Evolutionary conservation across 768 basidiomycete genomes (phyloP).

Genomic region (Suillus lakei): DNA sequence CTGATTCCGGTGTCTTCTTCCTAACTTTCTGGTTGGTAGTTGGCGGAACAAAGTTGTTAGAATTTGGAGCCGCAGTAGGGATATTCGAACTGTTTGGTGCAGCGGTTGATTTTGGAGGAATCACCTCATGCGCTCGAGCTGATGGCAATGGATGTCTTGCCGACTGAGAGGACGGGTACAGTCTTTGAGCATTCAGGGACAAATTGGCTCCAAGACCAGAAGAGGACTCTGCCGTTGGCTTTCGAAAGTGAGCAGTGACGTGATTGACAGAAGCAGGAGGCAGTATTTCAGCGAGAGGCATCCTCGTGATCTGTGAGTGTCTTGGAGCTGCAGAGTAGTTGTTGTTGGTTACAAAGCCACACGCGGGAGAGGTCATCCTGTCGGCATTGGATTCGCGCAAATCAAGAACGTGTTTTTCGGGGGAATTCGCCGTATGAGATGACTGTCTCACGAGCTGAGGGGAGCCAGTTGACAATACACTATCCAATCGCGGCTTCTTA

Average conservation of each 20-base stretch:
- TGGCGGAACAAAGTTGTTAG: neutral
- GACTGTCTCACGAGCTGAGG: neutral
- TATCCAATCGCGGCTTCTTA: slow-evolving; percentile 3
- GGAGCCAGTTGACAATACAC: neutral
- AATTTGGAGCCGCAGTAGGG: neutral
- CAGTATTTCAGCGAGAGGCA: neutral
- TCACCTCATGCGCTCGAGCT: neutral
- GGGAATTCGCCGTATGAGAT: neutral
- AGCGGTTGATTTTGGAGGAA: neutral
- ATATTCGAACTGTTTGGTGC: neutral
- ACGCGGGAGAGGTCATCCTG: neutral
- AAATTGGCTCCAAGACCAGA: neutral
- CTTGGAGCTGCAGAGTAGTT: neutral
- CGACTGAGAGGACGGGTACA: neutral
- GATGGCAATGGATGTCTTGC: no score
- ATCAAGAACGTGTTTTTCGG: neutral
- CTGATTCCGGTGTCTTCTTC: neutral
- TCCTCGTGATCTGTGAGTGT: neutral
- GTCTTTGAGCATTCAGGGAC: neutral
- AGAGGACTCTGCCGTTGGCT: neutral
- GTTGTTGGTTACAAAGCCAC: neutral
- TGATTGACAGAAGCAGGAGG: neutral
- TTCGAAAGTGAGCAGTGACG: neutral
- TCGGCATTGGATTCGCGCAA: neutral
- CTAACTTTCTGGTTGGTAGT: neutral